These are phyloP conservation scores for Chalciporus sp. DNA, from an alignment of 1,284 basidiomycete genomes.

Conservation along the genomic window DNA sequence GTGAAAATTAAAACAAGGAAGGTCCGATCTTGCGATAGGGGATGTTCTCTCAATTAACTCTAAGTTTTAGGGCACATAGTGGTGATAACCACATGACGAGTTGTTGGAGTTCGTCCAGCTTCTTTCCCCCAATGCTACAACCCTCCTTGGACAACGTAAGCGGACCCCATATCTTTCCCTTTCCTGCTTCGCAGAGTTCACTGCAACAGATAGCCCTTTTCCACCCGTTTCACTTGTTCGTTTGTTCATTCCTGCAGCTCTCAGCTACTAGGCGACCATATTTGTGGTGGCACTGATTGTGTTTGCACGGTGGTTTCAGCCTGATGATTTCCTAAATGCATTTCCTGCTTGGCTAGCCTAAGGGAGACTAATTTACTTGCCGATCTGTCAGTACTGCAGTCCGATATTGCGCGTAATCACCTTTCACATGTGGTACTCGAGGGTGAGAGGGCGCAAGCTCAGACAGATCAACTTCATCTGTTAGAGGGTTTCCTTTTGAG, in stretches of 20 bases:
- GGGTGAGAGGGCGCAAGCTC: not conserved
- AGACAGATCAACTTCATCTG: not conserved
- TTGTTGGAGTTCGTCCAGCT: not conserved
- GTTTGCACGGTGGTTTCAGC: not conserved
- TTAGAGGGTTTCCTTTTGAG: conserved; percentile 13
- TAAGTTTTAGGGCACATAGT: conserved; percentile 15
- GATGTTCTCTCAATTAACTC: conserved; percentile 5
- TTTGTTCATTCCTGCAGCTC: not conserved
- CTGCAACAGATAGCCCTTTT: conserved; percentile 7
- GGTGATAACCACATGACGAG: conserved; percentile 4
- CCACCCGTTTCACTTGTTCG: not conserved
- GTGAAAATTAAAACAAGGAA: conserved; percentile 8
- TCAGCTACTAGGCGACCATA: not conserved
- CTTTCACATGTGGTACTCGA: not conserved
- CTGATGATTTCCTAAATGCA: not conserved
- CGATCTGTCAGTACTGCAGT: conserved; percentile 6
- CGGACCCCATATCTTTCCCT: not conserved
- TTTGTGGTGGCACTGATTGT: not conserved
- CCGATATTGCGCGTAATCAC: not conserved
- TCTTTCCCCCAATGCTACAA: conserved; percentile 3
- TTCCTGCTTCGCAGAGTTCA: conserved; percentile 8
- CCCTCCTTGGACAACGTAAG: conserved; percentile 16
- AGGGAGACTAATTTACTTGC: not conserved
- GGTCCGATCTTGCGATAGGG: conserved; percentile 12
- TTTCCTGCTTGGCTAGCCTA: too few relatives aligned